Evolutionary conservation across 345 rosid genomes (phyloP).

Genomic region (Brassica carinata): DNA sequence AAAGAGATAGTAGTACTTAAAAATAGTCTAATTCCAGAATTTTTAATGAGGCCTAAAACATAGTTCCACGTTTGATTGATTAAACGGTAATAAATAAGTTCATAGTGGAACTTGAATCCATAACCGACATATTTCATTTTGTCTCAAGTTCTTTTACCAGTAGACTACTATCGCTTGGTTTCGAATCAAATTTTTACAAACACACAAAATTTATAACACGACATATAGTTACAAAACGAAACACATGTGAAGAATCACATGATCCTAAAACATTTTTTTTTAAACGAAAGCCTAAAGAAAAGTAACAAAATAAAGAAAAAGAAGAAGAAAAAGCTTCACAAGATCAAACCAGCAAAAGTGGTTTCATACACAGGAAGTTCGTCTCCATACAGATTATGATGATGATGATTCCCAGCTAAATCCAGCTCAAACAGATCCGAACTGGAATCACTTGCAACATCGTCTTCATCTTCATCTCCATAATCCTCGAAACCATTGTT

Average conservation of each 20-base stretch:
- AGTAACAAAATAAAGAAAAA: not conserved
- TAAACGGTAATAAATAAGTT: not conserved
- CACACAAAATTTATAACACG: constrained; percentile 25
- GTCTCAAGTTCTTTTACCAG: not conserved
- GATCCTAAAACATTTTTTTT: not conserved
- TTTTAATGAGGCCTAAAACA: not conserved
- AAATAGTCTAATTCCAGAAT: not conserved
- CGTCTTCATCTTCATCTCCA: constrained; percentile 45
- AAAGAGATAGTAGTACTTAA: not conserved
- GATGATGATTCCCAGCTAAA: constrained; percentile 52
- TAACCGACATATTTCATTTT: not conserved
- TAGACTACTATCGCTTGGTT: not conserved
- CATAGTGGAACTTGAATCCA: not conserved
- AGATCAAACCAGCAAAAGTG: constrained; percentile 51
- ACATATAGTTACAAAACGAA: constrained; percentile 30
- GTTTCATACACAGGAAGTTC: constrained; percentile 98
- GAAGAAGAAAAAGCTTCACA: constrained; percentile 24
- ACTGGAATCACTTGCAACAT: constrained; percentile 47
- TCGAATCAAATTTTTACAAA: constrained; percentile 19
- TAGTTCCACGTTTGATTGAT: not conserved
- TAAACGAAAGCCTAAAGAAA: constrained; percentile 3
- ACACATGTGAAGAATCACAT: constrained; percentile 19
- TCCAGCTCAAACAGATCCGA: constrained; percentile 88
- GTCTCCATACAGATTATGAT: constrained; percentile 71
- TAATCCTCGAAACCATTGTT: constrained; percentile 23